phyloP scores from a whole-genome alignment of 257 asterid species.

The Rubia yunnanensis region DNA sequence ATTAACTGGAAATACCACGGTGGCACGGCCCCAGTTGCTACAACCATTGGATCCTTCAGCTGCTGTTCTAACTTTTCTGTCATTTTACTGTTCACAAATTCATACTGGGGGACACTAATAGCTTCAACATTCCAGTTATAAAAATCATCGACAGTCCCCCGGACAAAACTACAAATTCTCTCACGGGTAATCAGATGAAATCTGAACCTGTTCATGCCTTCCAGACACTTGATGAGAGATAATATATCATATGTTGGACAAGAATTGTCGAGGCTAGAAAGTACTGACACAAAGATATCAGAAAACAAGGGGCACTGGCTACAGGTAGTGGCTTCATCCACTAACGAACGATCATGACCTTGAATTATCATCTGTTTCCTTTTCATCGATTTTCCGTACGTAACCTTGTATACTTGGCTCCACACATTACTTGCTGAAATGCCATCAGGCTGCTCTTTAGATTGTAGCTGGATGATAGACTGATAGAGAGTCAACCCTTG shows the following conservation, averaged over 20 bases:
- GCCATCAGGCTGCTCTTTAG: constrained; percentile 36
- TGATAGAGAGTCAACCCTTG: constrained; percentile 58
- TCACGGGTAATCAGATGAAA: constrained; percentile 51
- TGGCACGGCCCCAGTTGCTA: constrained; percentile 75
- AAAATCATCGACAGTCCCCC: constrained; percentile 40
- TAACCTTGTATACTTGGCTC: constrained; percentile 55
- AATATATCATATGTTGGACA: constrained; percentile 55
- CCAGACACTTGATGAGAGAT: constrained; percentile 68
- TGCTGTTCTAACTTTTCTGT: constrained; percentile 93
- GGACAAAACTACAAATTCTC: constrained; percentile 41
- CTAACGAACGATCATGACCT: constrained; percentile 25
- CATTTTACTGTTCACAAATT: constrained; percentile 66
- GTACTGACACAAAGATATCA: constrained; percentile 31
- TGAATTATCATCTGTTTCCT: constrained; percentile 20
- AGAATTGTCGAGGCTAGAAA: constrained; percentile 32
- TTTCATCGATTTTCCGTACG: constrained; percentile 38
- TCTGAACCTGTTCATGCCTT: constrained; percentile 62
- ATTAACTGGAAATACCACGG: constrained; percentile 81
- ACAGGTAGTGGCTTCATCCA: constrained; percentile 20
- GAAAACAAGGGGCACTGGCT: constrained; percentile 33
- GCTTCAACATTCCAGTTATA: constrained; percentile 30
- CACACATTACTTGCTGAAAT: constrained; percentile 43
- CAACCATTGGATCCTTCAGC: constrained; percentile 64
- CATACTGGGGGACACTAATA: constrained; percentile 44
- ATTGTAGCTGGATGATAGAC: constrained; percentile 46